A percentile compares a stretch with the other conserved stretches of the same genome.
Evolutionary conservation across 768 basidiomycete genomes (phyloP).

Genomic region (Termitomyces sp.): DNA sequence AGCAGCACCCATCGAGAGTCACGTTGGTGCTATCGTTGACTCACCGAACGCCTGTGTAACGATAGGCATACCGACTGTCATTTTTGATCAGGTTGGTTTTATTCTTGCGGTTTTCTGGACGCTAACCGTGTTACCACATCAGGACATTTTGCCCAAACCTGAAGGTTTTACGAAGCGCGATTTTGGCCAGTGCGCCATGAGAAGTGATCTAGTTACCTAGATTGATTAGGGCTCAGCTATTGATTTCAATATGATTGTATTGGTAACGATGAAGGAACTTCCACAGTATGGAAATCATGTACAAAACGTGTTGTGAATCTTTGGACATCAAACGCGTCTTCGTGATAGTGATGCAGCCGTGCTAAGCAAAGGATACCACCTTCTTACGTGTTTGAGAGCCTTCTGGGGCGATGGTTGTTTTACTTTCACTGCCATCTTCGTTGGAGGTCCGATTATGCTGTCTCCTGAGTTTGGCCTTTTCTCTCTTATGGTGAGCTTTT

Average conservation of each 20-base stretch:
- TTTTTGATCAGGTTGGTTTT: conserved; percentile 60
- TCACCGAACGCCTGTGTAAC: conserved; percentile 79
- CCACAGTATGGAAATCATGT: background rate
- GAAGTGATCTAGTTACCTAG: conserved; percentile 49
- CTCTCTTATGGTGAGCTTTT: conserved; percentile 4
- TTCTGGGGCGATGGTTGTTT: background rate
- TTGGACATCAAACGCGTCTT: background rate
- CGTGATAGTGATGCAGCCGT: background rate
- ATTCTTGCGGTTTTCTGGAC: background rate
- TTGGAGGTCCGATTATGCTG: background rate
- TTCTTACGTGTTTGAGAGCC: conserved; percentile 7
- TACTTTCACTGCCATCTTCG: background rate
- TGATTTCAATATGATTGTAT: background rate
- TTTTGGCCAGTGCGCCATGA: conserved; percentile 62
- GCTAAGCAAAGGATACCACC: conserved; percentile 13
- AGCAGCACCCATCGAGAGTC: conserved; percentile 61
- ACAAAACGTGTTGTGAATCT: background rate
- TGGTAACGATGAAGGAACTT: background rate
- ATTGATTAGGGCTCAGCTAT: background rate
- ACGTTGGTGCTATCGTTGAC: conserved; percentile 66
- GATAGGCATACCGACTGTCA: conserved; percentile 67
- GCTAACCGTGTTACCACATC: background rate
- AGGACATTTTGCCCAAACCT: conserved; percentile 67
- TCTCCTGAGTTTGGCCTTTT: conserved; percentile 4
- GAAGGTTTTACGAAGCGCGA: conserved; percentile 55